Conservation (phyloP, 495 filamentous ascomycete genomes). For the Podospora comata region DNA sequence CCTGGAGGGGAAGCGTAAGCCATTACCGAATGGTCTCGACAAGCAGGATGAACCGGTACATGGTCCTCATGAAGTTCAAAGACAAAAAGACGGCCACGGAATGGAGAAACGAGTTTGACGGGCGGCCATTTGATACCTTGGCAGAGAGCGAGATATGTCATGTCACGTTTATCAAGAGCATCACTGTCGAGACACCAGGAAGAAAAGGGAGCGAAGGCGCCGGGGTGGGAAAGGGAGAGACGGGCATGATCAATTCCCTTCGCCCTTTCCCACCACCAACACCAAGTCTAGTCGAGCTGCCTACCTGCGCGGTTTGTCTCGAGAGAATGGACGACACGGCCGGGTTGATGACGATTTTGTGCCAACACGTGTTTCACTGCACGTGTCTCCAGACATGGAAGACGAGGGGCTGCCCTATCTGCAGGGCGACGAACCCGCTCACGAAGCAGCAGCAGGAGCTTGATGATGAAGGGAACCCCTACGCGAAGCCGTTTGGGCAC, state of each 20-base stretch:
- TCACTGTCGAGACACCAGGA: slow-evolving; percentile 56
- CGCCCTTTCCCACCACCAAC: slow-evolving; percentile 92
- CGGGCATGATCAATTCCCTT: slow-evolving; percentile 51
- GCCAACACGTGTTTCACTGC: slow-evolving; percentile 98
- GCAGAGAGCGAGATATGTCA: slow-evolving; percentile 96
- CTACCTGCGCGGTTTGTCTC: slow-evolving; percentile 93
- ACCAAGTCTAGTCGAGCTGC: slow-evolving; percentile 82
- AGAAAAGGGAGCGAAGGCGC: slow-evolving; percentile 42
- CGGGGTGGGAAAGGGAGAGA: slow-evolving; percentile 62
- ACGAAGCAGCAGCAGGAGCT: slow-evolving; percentile 24
- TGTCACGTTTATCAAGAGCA: slow-evolving; percentile 91
- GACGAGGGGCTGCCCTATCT: slow-evolving; percentile 90
- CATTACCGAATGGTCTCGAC: slow-evolving; percentile 97
- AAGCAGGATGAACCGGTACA: slow-evolving; percentile 81
- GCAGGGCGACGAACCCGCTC: slow-evolving; percentile 68
- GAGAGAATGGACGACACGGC: slow-evolving; percentile 98
- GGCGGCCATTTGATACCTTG: slow-evolving; percentile 80
- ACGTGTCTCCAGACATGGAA: slow-evolving; percentile 96
- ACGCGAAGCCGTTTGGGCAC: slow-evolving; percentile 49
- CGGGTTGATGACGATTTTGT: slow-evolving; percentile 89
- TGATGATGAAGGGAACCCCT: slow-evolving; percentile 41
- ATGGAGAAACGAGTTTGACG: slow-evolving; percentile 88
- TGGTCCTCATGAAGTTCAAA: slow-evolving; percentile 96
- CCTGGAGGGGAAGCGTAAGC: slow-evolving; percentile 81
- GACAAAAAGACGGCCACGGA: slow-evolving; percentile 66